Evolutionary conservation across 305 asterid genomes (phyloP), one percentile per base, ranked within the genome.

Genomic region (Ilex paraguariensis): DNA sequence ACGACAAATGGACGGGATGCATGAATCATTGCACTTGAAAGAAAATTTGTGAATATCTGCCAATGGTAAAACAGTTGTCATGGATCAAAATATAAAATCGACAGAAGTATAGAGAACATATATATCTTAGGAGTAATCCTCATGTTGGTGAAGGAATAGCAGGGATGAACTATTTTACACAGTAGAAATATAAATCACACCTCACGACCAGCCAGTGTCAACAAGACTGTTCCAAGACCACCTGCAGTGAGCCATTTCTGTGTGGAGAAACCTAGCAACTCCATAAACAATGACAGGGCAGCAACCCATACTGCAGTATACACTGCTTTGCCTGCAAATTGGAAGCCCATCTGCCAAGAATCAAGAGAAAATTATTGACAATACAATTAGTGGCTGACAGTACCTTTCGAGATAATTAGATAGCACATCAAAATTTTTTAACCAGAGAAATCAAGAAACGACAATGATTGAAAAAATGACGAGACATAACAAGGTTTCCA

Each of bases 171-270:
- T 36, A 36, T 56, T 60, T 32, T 44, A 42, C 66, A 50, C 39
- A 57, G 31, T 21, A 8, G 21, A 51, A 70, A 65, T n/a, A 40
- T 61, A 57, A 70, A 52, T 52, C 42, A 76, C 58, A 93, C 99
- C 95, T 93, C 97, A 52, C 99, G 97, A 36, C 99, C 97, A 63
- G 99, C 97, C 73, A 93, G 97, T 32, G 99, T 87, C 71, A 93
- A 81, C 81, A 93, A 66, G 59, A 93, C 99, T 40, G 99, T 90
- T 64, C 97, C 99, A 61, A 93, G 91, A 45, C 99, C 97, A 68
- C 99, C 99, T 31, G 97, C 99, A 31, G 99, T 90, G 52, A 93
- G 70, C 96, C 95, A 93, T 75, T 69, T 93, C 77, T 93, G 96
- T 73, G 99, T 87, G 31, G 99, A 93, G 78, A 93, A 93, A 63